These are phyloP conservation scores for Ustilago sp. DNA, from an alignment of 1,284 basidiomycete species.

Conservation along the genomic window DNA sequence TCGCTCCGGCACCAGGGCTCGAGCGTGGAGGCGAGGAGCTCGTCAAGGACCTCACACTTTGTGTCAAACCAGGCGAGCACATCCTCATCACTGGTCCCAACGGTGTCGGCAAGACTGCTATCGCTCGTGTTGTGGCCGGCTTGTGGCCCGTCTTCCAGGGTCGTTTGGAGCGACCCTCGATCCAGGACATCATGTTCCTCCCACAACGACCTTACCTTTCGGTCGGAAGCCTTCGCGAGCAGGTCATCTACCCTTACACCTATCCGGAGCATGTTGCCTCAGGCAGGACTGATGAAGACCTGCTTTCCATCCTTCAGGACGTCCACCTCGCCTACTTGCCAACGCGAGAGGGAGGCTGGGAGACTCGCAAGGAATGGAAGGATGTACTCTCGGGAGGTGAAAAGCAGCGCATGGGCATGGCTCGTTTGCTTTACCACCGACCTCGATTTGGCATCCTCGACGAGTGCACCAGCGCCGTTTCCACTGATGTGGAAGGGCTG, in stretches of 20 bases:
- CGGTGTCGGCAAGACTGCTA: slow-evolving; percentile 87
- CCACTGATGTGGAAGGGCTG: slow-evolving; percentile 91
- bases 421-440: slow-evolving; percentile 82
- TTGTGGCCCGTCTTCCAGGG: slow-evolving; percentile 79
- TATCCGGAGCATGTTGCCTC: slow-evolving; percentile 63
- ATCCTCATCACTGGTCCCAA: slow-evolving; percentile 90
- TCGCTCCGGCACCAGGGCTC: slow-evolving; percentile 76
- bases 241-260: slow-evolving; percentile 73
- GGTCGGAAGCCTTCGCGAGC: slow-evolving; percentile 85
- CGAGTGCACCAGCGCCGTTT: slow-evolving; percentile 95
- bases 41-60: slow-evolving; percentile 79
- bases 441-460: slow-evolving; percentile 75
- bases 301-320: slow-evolving; percentile 80
- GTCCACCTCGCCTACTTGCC: slow-evolving; percentile 89
- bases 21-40: slow-evolving; percentile 75
- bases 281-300: slow-evolving; percentile 77
- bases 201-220: slow-evolving; percentile 94
- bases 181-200: slow-evolving; percentile 81
- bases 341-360: slow-evolving; percentile 80
- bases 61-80: slow-evolving; percentile 84
- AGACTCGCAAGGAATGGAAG: slow-evolving; percentile 92
- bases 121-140: slow-evolving; percentile 89
- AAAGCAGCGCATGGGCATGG: slow-evolving; percentile 78
- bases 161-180: slow-evolving; percentile 59
- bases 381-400: slow-evolving; percentile 82